Conservation (phyloP, 331 rosid genomes). For the Arachis monticola region DNA sequence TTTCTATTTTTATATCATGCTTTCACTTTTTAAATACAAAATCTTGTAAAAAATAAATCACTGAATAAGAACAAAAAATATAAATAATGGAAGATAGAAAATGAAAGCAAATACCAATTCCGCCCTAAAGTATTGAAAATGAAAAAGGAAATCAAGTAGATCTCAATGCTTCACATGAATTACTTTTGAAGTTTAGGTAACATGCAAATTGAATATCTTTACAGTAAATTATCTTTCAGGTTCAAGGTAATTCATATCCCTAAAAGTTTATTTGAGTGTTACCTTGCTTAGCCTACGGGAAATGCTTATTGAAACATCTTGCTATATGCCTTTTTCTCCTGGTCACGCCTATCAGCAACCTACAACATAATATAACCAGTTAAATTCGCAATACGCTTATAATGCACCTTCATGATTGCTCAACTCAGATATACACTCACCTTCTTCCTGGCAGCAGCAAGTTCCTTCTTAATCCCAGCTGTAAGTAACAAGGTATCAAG, state of each 20-base stretch:
- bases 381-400: not conserved
- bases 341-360: constrained; percentile 79
- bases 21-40: no score
- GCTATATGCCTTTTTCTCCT: constrained; percentile 80
- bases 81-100: no score
- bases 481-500: constrained; percentile 32
- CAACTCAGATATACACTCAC: constrained; percentile 42
- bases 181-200: not conserved
- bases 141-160: no score
- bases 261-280: not conserved
- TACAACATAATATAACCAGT: constrained; percentile 35
- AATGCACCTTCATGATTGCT: not conserved
- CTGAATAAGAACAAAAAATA: no score
- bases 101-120: no score
- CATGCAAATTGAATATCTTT: not conserved
- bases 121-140: no score
- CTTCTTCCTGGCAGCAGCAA: constrained; percentile 78
- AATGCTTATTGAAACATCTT: constrained; percentile 75
- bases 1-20: no score
- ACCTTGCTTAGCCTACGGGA: constrained; percentile 35
- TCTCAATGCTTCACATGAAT: not conserved
- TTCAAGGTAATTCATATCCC: not conserved
- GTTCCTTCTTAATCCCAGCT: constrained; percentile 91
- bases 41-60: no score
- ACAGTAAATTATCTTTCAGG: constrained; percentile 18